Base-by-base conservation (phyloP, 2,329 filamentous ascomycete species). In the Thermoascus crustaceus region DNA sequence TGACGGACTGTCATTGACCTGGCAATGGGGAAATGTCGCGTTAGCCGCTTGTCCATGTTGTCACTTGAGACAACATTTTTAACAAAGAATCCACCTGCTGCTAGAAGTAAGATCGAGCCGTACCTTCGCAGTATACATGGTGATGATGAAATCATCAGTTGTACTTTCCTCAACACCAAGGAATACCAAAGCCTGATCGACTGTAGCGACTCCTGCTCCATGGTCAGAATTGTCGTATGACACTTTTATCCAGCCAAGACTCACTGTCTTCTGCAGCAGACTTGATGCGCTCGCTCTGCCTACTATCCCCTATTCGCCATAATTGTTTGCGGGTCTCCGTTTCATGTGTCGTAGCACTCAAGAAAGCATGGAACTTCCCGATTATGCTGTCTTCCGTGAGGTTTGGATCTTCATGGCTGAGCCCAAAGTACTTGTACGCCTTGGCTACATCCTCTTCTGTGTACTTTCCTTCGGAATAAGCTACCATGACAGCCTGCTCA, bases 181-280 rank as follows among this genome's bases (percentile, higher is more conserved):
- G 60, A 73, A 83, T 8, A 71, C 61, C 20, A 81, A 63, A 1
- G 80, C 80, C 50, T 82, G 75, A 30, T 76, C 69, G 37, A 75
- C 72, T n/a, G 71, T 77, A 41, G 78, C 70, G 18, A 80, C 66
- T 9, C 66, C 66, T 68, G 41, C 32, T 26, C 31, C 25, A 29
- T n/a, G 35, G 33, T 40, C 20, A 40, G 22, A 30, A 25, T 13
- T 35, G 7, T 11, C 27, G 7, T 30, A 8, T 19, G 10, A 7
- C 19, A 24, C 13, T 34, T 33, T 19, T n/a, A 30, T 30, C 5
- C 43, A 20, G 13, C 8, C 16, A 24, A 24, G 30, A 57, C 58
- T 50, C 50, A 63, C 68, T 68, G 48, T 74, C 71, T 46, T 73
- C 68, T 4, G 79, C 75, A 29, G 73, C 71, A 31, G 69, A 66